Conservation (phyloP, 352 stramenopile species). For the Phytophthora pistaciae region DNA sequence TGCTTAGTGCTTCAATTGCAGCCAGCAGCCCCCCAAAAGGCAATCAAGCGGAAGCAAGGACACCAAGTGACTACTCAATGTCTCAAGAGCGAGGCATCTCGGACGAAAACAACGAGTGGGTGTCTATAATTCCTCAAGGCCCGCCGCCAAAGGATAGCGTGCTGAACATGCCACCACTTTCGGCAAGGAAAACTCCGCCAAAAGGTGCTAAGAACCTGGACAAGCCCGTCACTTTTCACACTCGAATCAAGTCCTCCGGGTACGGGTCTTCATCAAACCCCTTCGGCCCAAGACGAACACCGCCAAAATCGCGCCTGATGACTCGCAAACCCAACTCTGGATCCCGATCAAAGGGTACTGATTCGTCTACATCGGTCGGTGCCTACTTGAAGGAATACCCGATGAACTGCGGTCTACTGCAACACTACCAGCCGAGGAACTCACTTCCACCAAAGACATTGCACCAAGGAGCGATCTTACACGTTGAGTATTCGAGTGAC, state of each 20-base stretch:
- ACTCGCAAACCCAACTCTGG: constrained; percentile 10
- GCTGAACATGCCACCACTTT: constrained; percentile 60
- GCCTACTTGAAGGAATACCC: constrained; percentile 82
- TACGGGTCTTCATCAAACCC: constrained; percentile 56
- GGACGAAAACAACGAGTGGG: constrained; percentile 20
- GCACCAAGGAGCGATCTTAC: constrained; percentile 75
- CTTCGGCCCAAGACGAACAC: constrained; percentile 35
- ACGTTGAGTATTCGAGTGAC: constrained; percentile 82
- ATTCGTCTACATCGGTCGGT: constrained; percentile 34
- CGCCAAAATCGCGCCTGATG: constrained; percentile 25
- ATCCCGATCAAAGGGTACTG: constrained; percentile 27
- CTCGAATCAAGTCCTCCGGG: constrained; percentile 82
- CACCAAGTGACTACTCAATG: neutral
- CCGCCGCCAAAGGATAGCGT: constrained; percentile 63
- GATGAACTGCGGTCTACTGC: constrained; percentile 59
- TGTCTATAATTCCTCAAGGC: constrained; percentile 61
- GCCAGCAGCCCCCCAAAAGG: constrained; percentile 2
- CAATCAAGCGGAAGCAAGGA: constrained; percentile 28
- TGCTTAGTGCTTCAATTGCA: constrained; percentile 17
- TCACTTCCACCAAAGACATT: constrained; percentile 58
- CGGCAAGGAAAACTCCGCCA: constrained; percentile 35
- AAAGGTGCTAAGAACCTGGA: constrained; percentile 49
- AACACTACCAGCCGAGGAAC: constrained; percentile 68
- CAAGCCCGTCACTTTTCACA: constrained; percentile 86
- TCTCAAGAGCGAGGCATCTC: constrained; percentile 1